Conservation (phyloP, 352 stramenopile species). For the Phytopythium montanum region DNA sequence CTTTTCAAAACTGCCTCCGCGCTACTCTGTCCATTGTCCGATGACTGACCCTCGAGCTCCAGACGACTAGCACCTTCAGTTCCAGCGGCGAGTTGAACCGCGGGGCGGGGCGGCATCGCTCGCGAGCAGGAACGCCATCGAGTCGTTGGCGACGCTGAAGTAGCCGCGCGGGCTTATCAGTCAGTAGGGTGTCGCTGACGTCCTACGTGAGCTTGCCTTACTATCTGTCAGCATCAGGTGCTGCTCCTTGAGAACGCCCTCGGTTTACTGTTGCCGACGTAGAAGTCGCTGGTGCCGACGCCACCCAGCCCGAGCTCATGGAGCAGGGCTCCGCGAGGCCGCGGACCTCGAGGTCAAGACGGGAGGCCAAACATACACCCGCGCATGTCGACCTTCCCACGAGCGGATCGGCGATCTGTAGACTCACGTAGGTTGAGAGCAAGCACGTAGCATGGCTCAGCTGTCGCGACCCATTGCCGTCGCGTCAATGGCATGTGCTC, state of each 20-base stretch:
- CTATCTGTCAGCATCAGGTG: constrained; percentile 32
- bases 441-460: background rate
- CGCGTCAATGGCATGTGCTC: background rate
- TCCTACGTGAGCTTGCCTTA: constrained; percentile 40
- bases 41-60: too few relatives aligned
- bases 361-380: background rate
- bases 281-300: constrained; percentile 37
- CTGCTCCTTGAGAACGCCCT: constrained; percentile 32
- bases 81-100: constrained; percentile 43
- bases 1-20: too few relatives aligned
- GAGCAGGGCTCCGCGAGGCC: constrained; percentile 42
- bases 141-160: constrained; percentile 53
- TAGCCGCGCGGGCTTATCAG: constrained; percentile 33
- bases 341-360: too few relatives aligned
- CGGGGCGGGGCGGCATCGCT: constrained; percentile 43
- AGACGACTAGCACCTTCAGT: too few relatives aligned
- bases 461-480: background rate
- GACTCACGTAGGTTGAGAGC: too few relatives aligned
- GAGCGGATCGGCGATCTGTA: background rate
- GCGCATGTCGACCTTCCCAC: background rate
- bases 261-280: constrained; percentile 50
- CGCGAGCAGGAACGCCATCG: constrained; percentile 32
- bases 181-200: constrained; percentile 14
- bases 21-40: too few relatives aligned
- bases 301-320: constrained; percentile 41